phyloP scores from a whole-genome alignment of 164 flowering plant species.

The Nelumbo lutea region DNA sequence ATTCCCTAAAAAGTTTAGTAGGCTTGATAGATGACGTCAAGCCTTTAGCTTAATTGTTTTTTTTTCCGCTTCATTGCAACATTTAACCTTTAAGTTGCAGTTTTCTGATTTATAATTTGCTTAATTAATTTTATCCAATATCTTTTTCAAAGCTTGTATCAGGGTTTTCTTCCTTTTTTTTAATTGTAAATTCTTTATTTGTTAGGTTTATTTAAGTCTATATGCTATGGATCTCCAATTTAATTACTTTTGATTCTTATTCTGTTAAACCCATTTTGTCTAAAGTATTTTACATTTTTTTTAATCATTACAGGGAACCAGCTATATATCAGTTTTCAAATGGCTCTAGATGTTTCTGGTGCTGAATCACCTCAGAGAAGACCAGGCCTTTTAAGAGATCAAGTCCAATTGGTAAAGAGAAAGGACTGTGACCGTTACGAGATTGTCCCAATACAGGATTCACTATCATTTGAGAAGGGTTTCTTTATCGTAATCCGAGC shows the following conservation, averaged over 20 bases:
- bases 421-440: constrained; percentile 71
- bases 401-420: constrained; percentile 65
- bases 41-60: too few relatives aligned
- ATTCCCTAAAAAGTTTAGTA: too few relatives aligned
- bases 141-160: background rate
- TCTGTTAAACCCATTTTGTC: background rate
- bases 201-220: background rate
- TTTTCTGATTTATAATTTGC: background rate
- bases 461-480: constrained; percentile 88
- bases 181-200: background rate
- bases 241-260: background rate
- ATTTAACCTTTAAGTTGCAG: too few relatives aligned
- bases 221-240: background rate
- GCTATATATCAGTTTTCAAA: constrained; percentile 20
- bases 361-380: constrained; percentile 39
- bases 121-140: background rate
- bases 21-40: too few relatives aligned
- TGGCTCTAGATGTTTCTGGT: constrained; percentile 47
- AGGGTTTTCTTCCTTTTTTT: background rate
- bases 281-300: background rate
- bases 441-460: constrained; percentile 61
- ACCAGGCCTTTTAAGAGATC: constrained; percentile 77
- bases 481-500: constrained; percentile 88
- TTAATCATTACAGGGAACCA: background rate
- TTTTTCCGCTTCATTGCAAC: too few relatives aligned